Percentiles rank a stretch among this genome's conserved stretches.
Evolutionary conservation across 225 moss, liverwort and hornwort genomes (phyloP).

Genomic region (Takakia lepidozioides): DNA sequence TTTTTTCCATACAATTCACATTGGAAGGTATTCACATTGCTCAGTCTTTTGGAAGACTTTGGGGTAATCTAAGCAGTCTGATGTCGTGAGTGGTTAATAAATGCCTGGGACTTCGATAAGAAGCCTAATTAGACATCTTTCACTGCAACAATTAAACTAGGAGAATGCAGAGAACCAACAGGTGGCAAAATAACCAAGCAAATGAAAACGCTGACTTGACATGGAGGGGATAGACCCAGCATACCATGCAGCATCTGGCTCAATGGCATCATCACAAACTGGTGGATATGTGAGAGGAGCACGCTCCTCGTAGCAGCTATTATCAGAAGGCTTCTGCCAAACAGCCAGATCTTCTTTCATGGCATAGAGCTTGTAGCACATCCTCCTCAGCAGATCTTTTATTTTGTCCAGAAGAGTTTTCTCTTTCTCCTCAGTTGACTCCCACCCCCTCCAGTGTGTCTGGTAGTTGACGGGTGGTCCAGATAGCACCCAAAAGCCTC

Average conservation of each 20-base stretch:
- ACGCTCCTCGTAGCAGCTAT: slow-evolving; percentile 67
- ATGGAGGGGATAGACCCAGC: too few species aligned
- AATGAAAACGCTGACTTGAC: too few species aligned
- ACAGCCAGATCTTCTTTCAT: slow-evolving; percentile 78
- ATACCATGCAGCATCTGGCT: slow-evolving; percentile 93
- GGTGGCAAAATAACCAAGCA: too few species aligned
- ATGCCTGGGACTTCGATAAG: too few species aligned
- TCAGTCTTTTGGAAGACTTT: too few species aligned
- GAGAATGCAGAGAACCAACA: too few species aligned
- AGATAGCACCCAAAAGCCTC: slow-evolving; percentile 94
- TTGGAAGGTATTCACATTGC: too few species aligned
- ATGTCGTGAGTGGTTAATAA: too few species aligned
- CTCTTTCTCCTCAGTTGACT: slow-evolving; percentile 56
- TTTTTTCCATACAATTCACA: too few species aligned
- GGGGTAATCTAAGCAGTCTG: too few species aligned
- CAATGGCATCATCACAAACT: slow-evolving; percentile 82
- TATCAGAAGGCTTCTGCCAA: slow-evolving; percentile 89
- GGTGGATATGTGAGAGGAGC: slow-evolving; percentile 61
- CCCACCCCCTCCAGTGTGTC: slow-evolving; percentile 91
- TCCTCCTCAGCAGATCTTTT: slow-evolving; percentile 41
- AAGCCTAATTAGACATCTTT: too few species aligned
- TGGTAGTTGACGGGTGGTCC: slow-evolving; percentile 91
- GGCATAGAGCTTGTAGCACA: slow-evolving; percentile 79
- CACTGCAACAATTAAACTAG: too few species aligned
- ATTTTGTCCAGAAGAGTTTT: slow-evolving; percentile 69